phyloP scores from a whole-genome alignment of 2,329 filamentous ascomycete species.

The Paraconiothyrium sp. region DNA sequence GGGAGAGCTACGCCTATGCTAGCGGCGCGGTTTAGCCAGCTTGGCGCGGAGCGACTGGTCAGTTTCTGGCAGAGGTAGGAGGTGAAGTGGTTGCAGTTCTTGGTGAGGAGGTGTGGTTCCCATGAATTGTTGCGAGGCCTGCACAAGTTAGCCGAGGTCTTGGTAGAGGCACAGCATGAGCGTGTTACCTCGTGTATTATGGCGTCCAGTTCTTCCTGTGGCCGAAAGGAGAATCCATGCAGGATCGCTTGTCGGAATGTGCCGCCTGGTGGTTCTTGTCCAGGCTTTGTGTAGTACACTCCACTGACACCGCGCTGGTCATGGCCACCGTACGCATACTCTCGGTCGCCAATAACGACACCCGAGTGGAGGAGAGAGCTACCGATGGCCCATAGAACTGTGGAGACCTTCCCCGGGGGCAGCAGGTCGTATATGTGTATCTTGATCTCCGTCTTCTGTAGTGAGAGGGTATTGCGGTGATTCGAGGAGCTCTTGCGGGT shows the following conservation, averaged over 20 bases:
- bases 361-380: constrained; percentile 83
- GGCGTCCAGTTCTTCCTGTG: constrained; percentile 73
- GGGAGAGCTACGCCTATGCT: constrained; percentile 82
- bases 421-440: constrained; percentile 84
- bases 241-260: constrained; percentile 79
- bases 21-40: constrained; percentile 85
- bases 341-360: constrained; percentile 79
- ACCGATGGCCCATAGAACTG: constrained; percentile 79
- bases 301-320: constrained; percentile 75
- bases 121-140: constrained; percentile 75
- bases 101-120: constrained; percentile 79
- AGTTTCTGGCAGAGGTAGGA: constrained; percentile 77
- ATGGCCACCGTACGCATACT: constrained; percentile 89
- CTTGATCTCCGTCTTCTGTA: constrained; percentile 76
- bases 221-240: constrained; percentile 79
- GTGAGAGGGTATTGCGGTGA: constrained; percentile 73
- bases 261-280: constrained; percentile 76
- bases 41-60: constrained; percentile 74
- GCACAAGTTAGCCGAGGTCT: constrained; percentile 24
- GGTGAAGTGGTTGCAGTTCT: constrained; percentile 92
- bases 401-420: constrained; percentile 78
- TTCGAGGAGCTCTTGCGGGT: constrained; percentile 56
- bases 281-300: constrained; percentile 83
- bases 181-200: constrained; percentile 66
- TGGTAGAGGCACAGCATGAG: neutral